Evolutionary conservation across 2,329 filamentous ascomycete genomes (phyloP).

Genomic region (Meredithiella fracta): DNA sequence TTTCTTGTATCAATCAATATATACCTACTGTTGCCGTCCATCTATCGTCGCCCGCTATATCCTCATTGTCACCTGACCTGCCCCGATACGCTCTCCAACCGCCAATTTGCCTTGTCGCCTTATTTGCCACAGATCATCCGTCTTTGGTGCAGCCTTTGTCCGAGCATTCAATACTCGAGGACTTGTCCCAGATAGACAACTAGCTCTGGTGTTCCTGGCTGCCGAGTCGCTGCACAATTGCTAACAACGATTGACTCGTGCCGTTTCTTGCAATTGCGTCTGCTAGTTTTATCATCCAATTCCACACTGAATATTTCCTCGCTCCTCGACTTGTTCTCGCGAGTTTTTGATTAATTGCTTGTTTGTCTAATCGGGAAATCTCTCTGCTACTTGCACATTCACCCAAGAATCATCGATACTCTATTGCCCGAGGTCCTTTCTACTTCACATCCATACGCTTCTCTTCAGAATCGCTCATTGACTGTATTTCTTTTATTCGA

Average conservation of each 20-base stretch:
- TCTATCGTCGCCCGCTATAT: constrained; percentile 16
- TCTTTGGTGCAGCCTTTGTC: too few relatives aligned
- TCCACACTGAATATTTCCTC: neutral
- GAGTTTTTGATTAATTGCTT: neutral
- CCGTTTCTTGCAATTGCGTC: neutral
- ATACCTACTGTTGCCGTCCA: too few relatives aligned
- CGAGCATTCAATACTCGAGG: too few relatives aligned
- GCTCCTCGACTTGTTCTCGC: neutral
- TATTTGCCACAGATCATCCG: neutral
- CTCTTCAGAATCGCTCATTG: neutral
- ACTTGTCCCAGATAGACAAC: neutral
- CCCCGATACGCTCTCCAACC: neutral
- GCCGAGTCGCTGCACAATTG: neutral
- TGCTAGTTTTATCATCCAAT: neutral
- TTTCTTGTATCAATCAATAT: too few relatives aligned
- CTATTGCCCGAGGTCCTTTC: neutral
- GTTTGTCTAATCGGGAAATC: neutral
- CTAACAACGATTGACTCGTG: neutral
- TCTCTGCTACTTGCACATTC: neutral
- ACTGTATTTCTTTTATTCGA: neutral
- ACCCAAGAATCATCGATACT: neutral
- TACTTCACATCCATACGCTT: neutral
- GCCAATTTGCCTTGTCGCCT: neutral
- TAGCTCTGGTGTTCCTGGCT: neutral
- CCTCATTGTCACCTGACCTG: neutral